These are phyloP conservation scores for Botryotinia convoluta DNA, from an alignment of 2,329 filamentous ascomycete species.

Conservation along the genomic window DNA sequence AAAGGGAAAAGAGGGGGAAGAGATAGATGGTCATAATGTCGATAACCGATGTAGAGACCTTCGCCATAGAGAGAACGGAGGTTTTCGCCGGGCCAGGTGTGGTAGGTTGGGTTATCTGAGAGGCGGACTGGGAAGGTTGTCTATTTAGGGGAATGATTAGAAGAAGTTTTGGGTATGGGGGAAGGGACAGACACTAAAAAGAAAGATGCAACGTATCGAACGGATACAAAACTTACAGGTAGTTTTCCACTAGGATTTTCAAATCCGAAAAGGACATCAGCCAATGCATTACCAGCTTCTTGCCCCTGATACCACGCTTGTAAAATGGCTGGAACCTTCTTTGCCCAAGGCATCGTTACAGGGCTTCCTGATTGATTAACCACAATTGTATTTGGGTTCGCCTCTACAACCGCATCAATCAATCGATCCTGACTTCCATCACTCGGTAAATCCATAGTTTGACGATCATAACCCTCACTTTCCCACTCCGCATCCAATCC, in stretches of 20 bases:
- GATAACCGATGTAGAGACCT: constrained; percentile 70
- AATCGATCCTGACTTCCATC: constrained; percentile 60
- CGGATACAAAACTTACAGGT: constrained; percentile 41
- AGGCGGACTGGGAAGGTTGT: constrained; percentile 63
- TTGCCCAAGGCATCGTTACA: constrained; percentile 68
- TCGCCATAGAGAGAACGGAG: constrained; percentile 67
- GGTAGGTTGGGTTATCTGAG: constrained; percentile 66
- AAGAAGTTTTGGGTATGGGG: constrained; percentile 8
- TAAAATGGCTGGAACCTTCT: constrained; percentile 62
- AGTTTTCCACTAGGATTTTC: constrained; percentile 67
- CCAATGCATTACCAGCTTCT: constrained; percentile 66
- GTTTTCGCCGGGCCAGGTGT: constrained; percentile 73
- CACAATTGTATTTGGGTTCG: constrained; percentile 65
- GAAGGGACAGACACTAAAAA: background rate
- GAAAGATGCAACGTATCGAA: background rate
- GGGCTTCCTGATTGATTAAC: constrained; percentile 69
- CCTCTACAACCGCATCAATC: constrained; percentile 58
- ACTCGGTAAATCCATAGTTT: constrained; percentile 57
- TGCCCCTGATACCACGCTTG: constrained; percentile 72
- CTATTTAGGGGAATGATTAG: constrained; percentile 36
- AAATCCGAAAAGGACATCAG: constrained; percentile 63
- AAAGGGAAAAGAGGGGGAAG: constrained; percentile 66
- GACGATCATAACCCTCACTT: constrained; percentile 68
- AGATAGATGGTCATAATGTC: constrained; percentile 63
- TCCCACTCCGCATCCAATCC: constrained; percentile 74